Conservation (phyloP, 2,329 filamentous ascomycete genomes). For the Colletotrichum salicis region DNA sequence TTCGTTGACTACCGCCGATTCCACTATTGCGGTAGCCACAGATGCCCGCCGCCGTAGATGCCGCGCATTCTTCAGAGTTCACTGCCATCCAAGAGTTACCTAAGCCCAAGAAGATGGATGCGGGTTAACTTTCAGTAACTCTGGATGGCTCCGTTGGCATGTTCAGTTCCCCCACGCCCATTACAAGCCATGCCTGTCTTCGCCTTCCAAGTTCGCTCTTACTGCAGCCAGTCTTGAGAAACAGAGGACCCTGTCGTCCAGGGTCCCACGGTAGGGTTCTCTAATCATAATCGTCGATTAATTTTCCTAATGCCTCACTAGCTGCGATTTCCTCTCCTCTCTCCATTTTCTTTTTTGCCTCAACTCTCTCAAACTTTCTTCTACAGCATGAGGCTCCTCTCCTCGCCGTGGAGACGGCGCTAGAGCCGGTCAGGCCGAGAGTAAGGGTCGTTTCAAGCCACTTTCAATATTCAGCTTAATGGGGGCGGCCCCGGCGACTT, state of each 20-base stretch:
- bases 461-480: constrained; percentile 15
- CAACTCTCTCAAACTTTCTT: constrained; percentile 8
- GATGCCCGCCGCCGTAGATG: not conserved
- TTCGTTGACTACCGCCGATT: not conserved
- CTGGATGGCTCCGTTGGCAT: constrained; percentile 6
- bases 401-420: constrained; percentile 28
- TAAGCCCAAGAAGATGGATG: not conserved
- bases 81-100: not conserved
- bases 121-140: constrained; percentile 10
- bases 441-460: constrained; percentile 33
- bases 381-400: constrained; percentile 18
- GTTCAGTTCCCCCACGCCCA: not conserved
- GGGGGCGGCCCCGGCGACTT: constrained; percentile 21
- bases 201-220: no score
- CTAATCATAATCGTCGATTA: constrained; percentile 25
- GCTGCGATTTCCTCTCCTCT: not conserved
- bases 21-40: not conserved
- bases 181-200: constrained; percentile 9
- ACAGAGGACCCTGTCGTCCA: not conserved
- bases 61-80: constrained; percentile 3
- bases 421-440: constrained; percentile 32
- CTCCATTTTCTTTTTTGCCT: not conserved
- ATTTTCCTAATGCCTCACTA: constrained; percentile 8
- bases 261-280: constrained; percentile 18
- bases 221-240: no score